These are phyloP conservation scores for Misopates orontium DNA, from an alignment of 257 asterid genomes.

Conservation along the genomic window DNA sequence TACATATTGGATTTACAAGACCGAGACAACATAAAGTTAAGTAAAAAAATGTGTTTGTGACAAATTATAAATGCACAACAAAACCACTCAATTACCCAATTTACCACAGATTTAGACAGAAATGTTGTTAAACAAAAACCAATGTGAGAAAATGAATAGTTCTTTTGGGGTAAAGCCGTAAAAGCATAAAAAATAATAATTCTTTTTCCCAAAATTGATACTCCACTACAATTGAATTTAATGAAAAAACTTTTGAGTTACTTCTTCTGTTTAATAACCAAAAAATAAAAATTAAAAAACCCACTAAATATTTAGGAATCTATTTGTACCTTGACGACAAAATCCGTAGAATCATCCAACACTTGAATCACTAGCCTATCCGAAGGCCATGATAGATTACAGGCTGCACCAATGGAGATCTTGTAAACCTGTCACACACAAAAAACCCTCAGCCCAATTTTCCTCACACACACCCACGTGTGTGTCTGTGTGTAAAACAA, in stretches of 20 bases:
- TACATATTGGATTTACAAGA: conserved; percentile 1
- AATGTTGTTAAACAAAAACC: too few relatives aligned
- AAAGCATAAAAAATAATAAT: neutral
- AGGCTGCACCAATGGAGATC: conserved; percentile 75
- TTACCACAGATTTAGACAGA: neutral
- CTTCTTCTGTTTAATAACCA: neutral
- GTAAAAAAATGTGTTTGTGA: conserved; percentile 3
- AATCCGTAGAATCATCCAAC: conserved; percentile 66
- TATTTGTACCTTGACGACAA: conserved; percentile 43
- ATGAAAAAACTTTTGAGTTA: conserved; percentile 1
- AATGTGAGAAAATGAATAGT: too few relatives aligned
- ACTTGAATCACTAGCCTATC: conserved; percentile 70
- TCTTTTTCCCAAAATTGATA: neutral
- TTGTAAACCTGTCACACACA: conserved; percentile 51
- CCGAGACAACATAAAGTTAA: conserved; percentile 17
- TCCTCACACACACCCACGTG: conserved; percentile 9
- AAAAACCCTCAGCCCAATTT: neutral
- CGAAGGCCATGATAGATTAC: conserved; percentile 66
- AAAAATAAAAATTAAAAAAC: neutral
- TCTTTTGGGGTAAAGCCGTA: too few relatives aligned
- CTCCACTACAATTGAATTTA: neutral
- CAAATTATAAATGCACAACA: neutral
- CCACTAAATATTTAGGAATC: too few relatives aligned
- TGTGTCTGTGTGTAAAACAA: conserved; percentile 3
- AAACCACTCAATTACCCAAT: neutral